Conservation (phyloP, 228 moss, liverwort and hornwort species). For the Sphagnum fallax region DNA sequence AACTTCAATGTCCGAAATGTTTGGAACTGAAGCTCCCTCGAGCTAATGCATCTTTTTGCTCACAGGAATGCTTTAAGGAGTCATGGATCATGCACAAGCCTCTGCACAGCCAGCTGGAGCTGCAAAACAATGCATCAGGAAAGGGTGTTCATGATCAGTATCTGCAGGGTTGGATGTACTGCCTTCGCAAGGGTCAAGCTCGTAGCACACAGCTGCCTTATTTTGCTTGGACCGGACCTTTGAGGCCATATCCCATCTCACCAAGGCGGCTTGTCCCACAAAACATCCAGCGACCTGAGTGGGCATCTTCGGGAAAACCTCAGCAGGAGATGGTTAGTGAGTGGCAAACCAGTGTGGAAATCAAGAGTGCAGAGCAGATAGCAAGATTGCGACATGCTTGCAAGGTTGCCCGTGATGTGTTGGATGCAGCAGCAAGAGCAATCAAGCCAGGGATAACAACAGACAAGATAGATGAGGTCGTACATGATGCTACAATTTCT, state of each 20-base stretch:
- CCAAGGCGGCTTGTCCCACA: slow-evolving; percentile 85
- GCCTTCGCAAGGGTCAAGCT: slow-evolving; percentile 79
- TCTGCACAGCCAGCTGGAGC: slow-evolving; percentile 41
- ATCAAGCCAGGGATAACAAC: slow-evolving; percentile 91
- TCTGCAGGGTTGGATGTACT: slow-evolving; percentile 81
- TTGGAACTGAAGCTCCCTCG: slow-evolving; percentile 86
- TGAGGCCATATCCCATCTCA: slow-evolving; percentile 82
- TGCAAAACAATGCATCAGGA: slow-evolving; percentile 13
- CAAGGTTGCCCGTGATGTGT: slow-evolving; percentile 73
- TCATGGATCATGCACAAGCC: slow-evolving; percentile 81
- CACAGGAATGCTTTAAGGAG: slow-evolving; percentile 94
- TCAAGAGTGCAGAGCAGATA: slow-evolving; percentile 74
- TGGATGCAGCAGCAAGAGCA: slow-evolving; percentile 77
- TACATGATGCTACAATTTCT: slow-evolving; percentile 80
- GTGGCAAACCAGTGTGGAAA: slow-evolving; percentile 96
- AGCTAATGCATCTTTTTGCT: slow-evolving; percentile 88
- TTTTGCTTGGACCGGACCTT: slow-evolving; percentile 78
- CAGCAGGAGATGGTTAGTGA: slow-evolving; percentile 61
- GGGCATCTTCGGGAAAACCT: slow-evolving; percentile 72
- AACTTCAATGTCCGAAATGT: slow-evolving; percentile 91
- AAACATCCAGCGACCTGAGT: slow-evolving; percentile 78
- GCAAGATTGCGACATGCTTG: slow-evolving; percentile 65
- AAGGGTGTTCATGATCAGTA: slow-evolving; percentile 49
- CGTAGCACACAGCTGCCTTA: slow-evolving; percentile 51
- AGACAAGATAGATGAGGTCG: slow-evolving; percentile 85